Conservation (phyloP, 1,284 basidiomycete species). For the Ganoderma boninense region DNA sequence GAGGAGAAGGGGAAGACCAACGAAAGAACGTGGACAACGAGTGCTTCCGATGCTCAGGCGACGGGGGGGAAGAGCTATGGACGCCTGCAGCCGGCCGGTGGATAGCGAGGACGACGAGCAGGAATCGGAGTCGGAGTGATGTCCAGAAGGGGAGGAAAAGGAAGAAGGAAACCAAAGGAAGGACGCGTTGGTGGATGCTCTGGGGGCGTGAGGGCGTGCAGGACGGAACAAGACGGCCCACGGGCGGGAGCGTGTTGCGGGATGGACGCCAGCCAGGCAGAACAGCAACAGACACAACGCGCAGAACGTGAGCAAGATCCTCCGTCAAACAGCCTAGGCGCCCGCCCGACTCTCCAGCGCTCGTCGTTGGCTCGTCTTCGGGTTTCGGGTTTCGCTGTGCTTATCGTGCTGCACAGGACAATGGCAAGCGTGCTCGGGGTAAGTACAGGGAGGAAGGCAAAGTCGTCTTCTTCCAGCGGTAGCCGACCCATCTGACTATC, state of each 20-base stretch:
- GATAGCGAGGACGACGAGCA: constrained; percentile 23
- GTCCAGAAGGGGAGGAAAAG: constrained; percentile 28
- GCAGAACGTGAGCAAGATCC: constrained; percentile 6
- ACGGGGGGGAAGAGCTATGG: constrained; percentile 24
- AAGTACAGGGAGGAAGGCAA: constrained; percentile 1
- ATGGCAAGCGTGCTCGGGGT: background rate
- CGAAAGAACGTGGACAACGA: constrained; percentile 29
- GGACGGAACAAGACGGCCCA: constrained; percentile 30
- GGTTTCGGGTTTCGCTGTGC: background rate
- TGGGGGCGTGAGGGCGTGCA: constrained; percentile 31
- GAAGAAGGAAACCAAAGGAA: constrained; percentile 41
- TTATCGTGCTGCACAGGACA: constrained; percentile 2
- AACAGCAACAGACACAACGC: constrained; percentile 35
- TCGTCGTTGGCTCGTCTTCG: constrained; percentile 5
- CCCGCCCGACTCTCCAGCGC: constrained; percentile 18
- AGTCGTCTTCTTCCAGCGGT: background rate
- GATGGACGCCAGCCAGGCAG: constrained; percentile 39
- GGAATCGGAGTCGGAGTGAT: constrained; percentile 17
- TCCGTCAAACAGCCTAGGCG: constrained; percentile 28
- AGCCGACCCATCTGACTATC: constrained; percentile 12
- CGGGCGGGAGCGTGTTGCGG: constrained; percentile 32
- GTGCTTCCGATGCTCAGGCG: constrained; percentile 30
- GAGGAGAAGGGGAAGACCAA: constrained; percentile 9
- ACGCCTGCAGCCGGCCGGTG: constrained; percentile 26
- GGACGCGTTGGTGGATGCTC: constrained; percentile 40